These are phyloP conservation scores for Oryza glumipatula DNA, from an alignment of 176 grass and related monocot species.

Conservation along the genomic window DNA sequence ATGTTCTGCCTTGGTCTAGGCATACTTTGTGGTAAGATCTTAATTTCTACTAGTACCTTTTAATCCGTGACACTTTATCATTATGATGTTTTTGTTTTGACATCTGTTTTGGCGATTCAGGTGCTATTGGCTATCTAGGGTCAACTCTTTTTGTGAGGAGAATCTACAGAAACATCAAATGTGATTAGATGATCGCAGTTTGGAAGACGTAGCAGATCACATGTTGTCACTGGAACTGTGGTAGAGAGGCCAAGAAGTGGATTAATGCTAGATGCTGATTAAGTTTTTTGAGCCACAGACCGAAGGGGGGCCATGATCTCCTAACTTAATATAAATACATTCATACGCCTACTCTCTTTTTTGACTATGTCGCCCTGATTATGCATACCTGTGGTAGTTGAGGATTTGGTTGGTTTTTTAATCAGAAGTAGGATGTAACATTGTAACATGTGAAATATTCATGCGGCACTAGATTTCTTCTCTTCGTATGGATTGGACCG, in stretches of 20 bases:
- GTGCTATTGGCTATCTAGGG: constrained; percentile 71
- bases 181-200: constrained; percentile 47
- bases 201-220: neutral
- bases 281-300: constrained; percentile 39
- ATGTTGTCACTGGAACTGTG: constrained; percentile 23
- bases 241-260: constrained; percentile 35
- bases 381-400: constrained; percentile 48
- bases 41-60: neutral
- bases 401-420: constrained; percentile 3
- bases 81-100: constrained; percentile 11
- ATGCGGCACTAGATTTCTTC: constrained; percentile 19
- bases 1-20: constrained; percentile 91
- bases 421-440: constrained; percentile 42
- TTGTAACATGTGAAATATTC: constrained; percentile 29
- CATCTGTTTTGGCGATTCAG: constrained; percentile 42
- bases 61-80: neutral
- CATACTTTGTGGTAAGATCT: constrained; percentile 69
- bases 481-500: neutral
- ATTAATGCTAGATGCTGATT: constrained; percentile 41
- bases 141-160: constrained; percentile 78
- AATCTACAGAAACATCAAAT: constrained; percentile 85
- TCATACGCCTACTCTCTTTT: constrained; percentile 38
- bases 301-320: constrained; percentile 12
- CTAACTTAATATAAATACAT: constrained; percentile 29
- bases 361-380: constrained; percentile 17